A percentile compares a stretch with the other conserved stretches of the same genome.
phyloP scores from a whole-genome alignment of 192 early-diverging fungal genomes.

The Tieghemiomyces parasiticus region DNA sequence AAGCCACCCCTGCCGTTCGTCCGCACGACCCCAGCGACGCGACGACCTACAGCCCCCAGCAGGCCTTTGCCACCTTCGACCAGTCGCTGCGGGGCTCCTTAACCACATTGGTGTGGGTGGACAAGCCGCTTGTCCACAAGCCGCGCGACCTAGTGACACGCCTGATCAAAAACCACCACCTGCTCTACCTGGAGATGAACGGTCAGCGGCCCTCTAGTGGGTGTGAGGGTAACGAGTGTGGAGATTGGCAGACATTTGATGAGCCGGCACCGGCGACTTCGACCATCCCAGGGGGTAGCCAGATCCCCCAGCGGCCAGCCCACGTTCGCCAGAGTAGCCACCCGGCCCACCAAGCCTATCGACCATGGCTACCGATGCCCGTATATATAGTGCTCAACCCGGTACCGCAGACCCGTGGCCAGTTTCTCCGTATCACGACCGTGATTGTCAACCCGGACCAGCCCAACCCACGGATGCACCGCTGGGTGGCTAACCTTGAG shows the following conservation, averaged over 20 bases:
- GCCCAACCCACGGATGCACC: not conserved
- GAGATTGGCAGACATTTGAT: not conserved
- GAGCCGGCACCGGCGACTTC: not conserved
- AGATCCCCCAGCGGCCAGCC: no score
- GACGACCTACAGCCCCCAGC: not conserved
- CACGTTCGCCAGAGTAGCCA: not conserved
- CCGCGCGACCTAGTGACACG: conserved; percentile 2
- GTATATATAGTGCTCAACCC: not conserved
- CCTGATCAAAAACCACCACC: conserved; percentile 2
- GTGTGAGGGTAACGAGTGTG: not conserved
- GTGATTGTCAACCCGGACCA: conserved; percentile 12
- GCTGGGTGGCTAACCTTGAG: conserved; percentile 4
- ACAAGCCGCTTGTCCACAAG: not conserved
- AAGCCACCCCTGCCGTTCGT: no score
- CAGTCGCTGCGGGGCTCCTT: not conserved
- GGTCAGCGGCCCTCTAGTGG: not conserved
- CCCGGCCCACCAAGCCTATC: not conserved
- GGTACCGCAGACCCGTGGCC: not conserved
- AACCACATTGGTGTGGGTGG: conserved; percentile 1
- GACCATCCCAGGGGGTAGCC: not conserved
- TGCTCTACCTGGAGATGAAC: not conserved
- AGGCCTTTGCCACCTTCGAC: not conserved
- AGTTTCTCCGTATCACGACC: not conserved
- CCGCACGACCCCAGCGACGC: not conserved
- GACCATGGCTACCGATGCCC: conserved; percentile 3